phyloP scores from a whole-genome alignment of 768 basidiomycete species.

The Calocybe gangraenosa region DNA sequence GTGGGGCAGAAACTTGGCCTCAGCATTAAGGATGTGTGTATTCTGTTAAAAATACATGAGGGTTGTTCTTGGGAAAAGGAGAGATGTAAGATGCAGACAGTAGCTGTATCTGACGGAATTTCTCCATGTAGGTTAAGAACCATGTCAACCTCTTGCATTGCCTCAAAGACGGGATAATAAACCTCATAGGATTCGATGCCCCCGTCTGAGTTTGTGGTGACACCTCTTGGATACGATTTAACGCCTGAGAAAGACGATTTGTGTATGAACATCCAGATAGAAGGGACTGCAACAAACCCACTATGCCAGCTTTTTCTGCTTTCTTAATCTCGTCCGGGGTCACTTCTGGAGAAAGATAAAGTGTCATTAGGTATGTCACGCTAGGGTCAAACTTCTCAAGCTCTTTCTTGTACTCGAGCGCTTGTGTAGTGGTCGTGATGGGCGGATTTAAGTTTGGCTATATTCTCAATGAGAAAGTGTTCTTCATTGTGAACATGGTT shows the following conservation, averaged over 20 bases:
- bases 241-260: constrained; percentile 44
- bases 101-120: constrained; percentile 77
- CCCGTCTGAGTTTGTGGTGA: constrained; percentile 94
- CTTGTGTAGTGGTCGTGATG: constrained; percentile 75
- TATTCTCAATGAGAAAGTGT: constrained; percentile 9
- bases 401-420: constrained; percentile 72
- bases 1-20: constrained; percentile 85
- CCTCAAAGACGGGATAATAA: constrained; percentile 90
- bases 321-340: constrained; percentile 89
- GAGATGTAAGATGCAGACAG: constrained; percentile 34
- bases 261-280: not conserved
- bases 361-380: constrained; percentile 90
- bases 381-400: constrained; percentile 72
- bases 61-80: not conserved
- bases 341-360: constrained; percentile 90
- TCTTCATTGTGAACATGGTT: not conserved
- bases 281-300: constrained; percentile 38
- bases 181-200: constrained; percentile 94
- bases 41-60: constrained; percentile 45
- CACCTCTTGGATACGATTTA: constrained; percentile 95
- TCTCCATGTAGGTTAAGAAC: constrained; percentile 98
- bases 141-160: constrained; percentile 91
- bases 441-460: constrained; percentile 94
- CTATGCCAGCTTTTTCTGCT: constrained; percentile 81
- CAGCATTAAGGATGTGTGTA: constrained; percentile 91